Evolutionary conservation across 2,329 filamentous ascomycete genomes (phyloP).

Genomic region (Coleophoma cylindrospora): DNA sequence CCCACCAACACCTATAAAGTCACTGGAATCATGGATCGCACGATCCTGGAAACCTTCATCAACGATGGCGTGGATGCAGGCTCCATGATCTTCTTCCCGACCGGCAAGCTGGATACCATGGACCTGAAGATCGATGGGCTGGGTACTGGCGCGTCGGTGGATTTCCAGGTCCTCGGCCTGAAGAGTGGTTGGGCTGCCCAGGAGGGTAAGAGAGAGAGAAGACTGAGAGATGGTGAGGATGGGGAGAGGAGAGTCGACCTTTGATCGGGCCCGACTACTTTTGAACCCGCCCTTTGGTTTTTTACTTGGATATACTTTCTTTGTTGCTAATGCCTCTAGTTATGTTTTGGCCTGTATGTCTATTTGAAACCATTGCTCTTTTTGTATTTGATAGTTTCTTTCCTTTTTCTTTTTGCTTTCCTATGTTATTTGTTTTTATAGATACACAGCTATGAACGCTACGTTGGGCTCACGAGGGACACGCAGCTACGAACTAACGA

Average conservation of each 20-base stretch:
- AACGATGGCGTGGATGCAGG: constrained; percentile 41
- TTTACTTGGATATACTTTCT: no score
- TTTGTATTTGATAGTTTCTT: no score
- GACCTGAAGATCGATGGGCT: constrained; percentile 4
- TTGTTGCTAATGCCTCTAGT: no score
- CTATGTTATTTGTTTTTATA: no score
- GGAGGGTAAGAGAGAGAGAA: constrained; percentile 29
- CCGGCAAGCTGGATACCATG: constrained; percentile 4
- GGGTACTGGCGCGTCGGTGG: constrained; percentile 7
- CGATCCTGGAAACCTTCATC: constrained; percentile 48
- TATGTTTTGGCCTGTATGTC: no score
- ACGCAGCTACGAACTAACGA: no score
- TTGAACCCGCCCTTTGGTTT: no score
- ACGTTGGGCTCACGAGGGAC: no score
- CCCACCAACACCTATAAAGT: constrained; percentile 16
- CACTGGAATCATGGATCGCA: constrained; percentile 43
- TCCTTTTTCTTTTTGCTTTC: no score
- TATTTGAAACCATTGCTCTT: no score
- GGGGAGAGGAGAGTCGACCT: background rate
- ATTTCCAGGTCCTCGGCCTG: constrained; percentile 26
- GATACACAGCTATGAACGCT: no score
- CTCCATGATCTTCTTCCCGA: constrained; percentile 44
- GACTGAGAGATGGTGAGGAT: background rate
- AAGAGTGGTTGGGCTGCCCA: constrained; percentile 46
- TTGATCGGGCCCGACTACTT: background rate